Evolutionary conservation across 352 stramenopile species (phyloP).

Genomic region (Globisporangium spinosum): DNA sequence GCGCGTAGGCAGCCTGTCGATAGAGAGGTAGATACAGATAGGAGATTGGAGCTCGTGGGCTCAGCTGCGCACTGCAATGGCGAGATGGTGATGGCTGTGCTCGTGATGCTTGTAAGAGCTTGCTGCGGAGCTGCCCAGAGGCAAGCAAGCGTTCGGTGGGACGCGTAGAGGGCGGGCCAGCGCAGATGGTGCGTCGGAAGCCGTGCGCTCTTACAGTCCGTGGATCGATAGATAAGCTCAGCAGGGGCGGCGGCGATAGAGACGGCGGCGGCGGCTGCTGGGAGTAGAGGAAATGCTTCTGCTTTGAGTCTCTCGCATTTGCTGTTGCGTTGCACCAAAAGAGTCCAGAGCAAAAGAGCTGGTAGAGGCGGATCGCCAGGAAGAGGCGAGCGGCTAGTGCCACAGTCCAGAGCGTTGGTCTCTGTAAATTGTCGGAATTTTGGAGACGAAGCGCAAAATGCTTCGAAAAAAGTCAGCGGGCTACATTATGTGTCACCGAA

Average conservation of each 20-base stretch:
- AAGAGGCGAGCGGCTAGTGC: neutral
- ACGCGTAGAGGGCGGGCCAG: neutral
- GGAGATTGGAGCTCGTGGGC: neutral
- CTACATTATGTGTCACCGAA: neutral
- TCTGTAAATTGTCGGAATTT: neutral
- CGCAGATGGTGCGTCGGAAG: constrained; percentile 8
- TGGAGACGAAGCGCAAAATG: neutral
- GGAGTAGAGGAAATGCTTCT: neutral
- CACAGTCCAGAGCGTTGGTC: neutral
- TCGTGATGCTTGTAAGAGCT: neutral
- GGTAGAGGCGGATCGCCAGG: constrained; percentile 3
- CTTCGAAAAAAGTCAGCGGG: neutral
- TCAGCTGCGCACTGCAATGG: neutral
- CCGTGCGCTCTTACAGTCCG: neutral
- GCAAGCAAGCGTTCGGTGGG: neutral
- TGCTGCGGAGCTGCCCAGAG: neutral
- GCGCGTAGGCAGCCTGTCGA: neutral
- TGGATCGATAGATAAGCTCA: neutral
- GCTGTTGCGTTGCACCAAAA: neutral
- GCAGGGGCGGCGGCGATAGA: neutral
- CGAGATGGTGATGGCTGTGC: neutral
- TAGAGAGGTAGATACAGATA: neutral
- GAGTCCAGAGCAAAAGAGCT: constrained; percentile 8
- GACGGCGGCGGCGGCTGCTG: neutral
- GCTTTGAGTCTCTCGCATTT: neutral